Base-by-base conservation (phyloP, 2,329 filamentous ascomycete species). In the Aspergillus sp. region DNA sequence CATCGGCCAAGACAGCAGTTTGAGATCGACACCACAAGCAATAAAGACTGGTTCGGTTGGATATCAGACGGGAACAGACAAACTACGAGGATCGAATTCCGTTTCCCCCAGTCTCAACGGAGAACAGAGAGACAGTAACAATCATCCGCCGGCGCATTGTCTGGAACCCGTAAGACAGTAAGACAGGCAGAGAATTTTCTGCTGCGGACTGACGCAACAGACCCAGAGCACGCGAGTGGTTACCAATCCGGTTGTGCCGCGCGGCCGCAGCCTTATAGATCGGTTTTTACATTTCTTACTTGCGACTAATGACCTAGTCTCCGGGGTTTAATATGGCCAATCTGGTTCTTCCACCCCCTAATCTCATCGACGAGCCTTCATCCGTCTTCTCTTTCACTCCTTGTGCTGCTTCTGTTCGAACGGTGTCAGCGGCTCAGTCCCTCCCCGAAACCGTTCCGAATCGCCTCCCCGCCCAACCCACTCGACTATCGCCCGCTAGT, bases 201-300 rank as follows among this genome's bases (percentile, higher is more conserved):
- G 14, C 14, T 17, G 14, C 34, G 34, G 40, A 42, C 40, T 42
- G 40, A 42, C 40, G 40, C 40, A 42, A 42, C 11, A 42, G 40
- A 38, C 34, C 16, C 14, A 38, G 45, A 29, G 48, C 54, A 56
- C 54, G 51, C 54, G 54, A 56, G 45, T 48, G 54, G 48, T 54
- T 56, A 50, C 54, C 41, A 44, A 45, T 54, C 54, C 51, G 51
- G 52, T 45, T 36, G 44, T 41, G 51, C 47, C 54, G 54, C 53
- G 53, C 53, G 53, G 53, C 53, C 47, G 45, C 48, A 56, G 54
- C 54, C 54, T 56, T 56, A 56, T 53, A 48, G 54, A 47, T 45
- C 25, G 6, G 7, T 29, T 10, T 10, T 3, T 29, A 29, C 25
- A 3, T 7, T 23, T 6, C 21, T 23, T 23, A 6, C 21, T 6